phyloP scores from a whole-genome alignment of 2,329 filamentous ascomycete genomes.

The Stemphylium beticola region DNA sequence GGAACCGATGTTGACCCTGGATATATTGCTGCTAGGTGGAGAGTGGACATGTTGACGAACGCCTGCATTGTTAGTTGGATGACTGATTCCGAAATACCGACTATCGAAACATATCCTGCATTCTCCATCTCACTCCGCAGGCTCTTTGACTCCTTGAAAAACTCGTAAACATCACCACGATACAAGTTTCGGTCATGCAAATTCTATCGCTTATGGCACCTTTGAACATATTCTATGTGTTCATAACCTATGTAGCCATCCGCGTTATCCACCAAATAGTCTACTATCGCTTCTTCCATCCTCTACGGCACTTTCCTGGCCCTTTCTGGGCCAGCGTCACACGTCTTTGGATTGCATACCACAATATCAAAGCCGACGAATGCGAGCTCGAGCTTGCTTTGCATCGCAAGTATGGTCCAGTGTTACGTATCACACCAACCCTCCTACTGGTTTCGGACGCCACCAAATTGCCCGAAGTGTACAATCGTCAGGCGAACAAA shows the following conservation, averaged over 20 bases:
- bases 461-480: constrained; percentile 62
- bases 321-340: constrained; percentile 63
- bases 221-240: neutral
- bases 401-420: constrained; percentile 56
- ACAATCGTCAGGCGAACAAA: constrained; percentile 63
- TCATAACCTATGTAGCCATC: neutral
- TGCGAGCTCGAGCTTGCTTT: constrained; percentile 51
- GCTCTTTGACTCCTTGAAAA: neutral
- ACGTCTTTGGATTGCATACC: constrained; percentile 59
- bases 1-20: neutral
- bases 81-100: neutral
- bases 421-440: constrained; percentile 47
- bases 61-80: neutral
- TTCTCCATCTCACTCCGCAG: no score
- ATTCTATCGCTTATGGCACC: neutral
- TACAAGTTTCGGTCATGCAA: neutral
- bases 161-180: neutral
- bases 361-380: constrained; percentile 58
- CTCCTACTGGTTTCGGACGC: constrained; percentile 62
- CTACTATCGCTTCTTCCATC: constrained; percentile 58
- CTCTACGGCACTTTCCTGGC: constrained; percentile 60
- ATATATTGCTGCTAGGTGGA: neutral
- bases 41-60: neutral
- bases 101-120: neutral
- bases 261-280: constrained; percentile 46